These are phyloP conservation scores for Crepidotus variabilis DNA, from an alignment of 768 basidiomycete species.

Conservation along the genomic window DNA sequence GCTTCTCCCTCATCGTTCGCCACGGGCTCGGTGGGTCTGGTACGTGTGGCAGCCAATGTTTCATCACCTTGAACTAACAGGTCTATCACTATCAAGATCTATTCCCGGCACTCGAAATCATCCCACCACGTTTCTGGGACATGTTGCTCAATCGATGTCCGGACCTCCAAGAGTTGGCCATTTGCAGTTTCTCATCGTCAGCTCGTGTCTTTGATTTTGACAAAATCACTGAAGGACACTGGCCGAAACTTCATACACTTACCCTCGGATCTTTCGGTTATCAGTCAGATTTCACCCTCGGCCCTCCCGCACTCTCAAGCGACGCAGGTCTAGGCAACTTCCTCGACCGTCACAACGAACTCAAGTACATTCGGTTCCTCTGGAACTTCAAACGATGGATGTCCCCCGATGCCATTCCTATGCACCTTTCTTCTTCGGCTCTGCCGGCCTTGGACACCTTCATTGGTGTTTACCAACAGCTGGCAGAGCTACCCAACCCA, in stretches of 20 bases:
- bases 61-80: background rate
- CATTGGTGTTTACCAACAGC: constrained; percentile 45
- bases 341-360: constrained; percentile 31
- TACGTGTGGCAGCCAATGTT: constrained; percentile 12
- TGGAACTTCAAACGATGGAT: constrained; percentile 53
- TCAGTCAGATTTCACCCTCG: constrained; percentile 38
- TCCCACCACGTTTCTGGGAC: constrained; percentile 41
- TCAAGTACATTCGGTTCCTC: constrained; percentile 40
- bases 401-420: constrained; percentile 35
- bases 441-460: constrained; percentile 37
- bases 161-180: constrained; percentile 43
- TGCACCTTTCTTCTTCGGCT: constrained; percentile 23
- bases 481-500: constrained; percentile 34
- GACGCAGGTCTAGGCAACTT: constrained; percentile 29
- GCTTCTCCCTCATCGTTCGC: constrained; percentile 44
- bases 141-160: constrained; percentile 45
- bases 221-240: constrained; percentile 33
- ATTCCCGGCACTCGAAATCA: constrained; percentile 34
- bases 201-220: constrained; percentile 41
- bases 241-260: constrained; percentile 37
- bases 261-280: constrained; percentile 51
- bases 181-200: constrained; percentile 47
- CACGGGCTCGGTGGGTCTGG: constrained; percentile 39
- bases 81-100: constrained; percentile 22
- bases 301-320: constrained; percentile 18